Evolutionary conservation across 805 yeast species (phyloP), one percentile per base, ranked within the genome.

Genomic region (Spathaspora passalidarum): DNA sequence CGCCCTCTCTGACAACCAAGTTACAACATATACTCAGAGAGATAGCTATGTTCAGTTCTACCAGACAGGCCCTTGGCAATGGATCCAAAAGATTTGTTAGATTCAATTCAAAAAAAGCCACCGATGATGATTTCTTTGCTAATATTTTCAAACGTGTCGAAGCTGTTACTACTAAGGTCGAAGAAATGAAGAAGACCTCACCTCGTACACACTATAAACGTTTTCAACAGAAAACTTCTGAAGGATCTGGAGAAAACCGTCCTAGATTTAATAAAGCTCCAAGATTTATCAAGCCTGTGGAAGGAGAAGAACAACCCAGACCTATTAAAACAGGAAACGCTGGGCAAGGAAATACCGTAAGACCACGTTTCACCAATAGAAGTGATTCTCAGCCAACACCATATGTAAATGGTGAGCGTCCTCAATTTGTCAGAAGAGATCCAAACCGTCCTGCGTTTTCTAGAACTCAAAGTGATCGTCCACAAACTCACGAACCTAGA

Each of bases 101-200:
- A 45, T 49, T 32, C 41, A 50, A 47, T 44, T 47, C 51, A 14
- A 35, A 32, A 4, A 38, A 17, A 7, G 18, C 17, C 18, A 38
- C 26, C 3, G 51, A 52, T 17, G 43, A 56, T 1, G 46, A 51
- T 26, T 66, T 66, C 42, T 59, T 69, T 50, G 60, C 70, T n/a
- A 64, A 60, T 32, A 57, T 70, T 48, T 64, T 70, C 57, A 60
- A 60, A 39, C 59, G 73, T 52, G 64, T 70, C 45, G 73, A 70
- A 44, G 46, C 46, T 25, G 64, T 65, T 49, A 64, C 62, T 32
- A 45, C 56, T 44, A 55, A 23, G 41, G 23, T 6, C 32, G 21
- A 23, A 16, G 9, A 23, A 8, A 22, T 38, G 19, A 23, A 19
- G 14, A 20, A 13, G 34, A 7, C 32, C 13, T n/a, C 8, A 29